These are phyloP conservation scores for Eremothecium coryli DNA, from an alignment of 1,139 yeast species.

Conservation along the genomic window DNA sequence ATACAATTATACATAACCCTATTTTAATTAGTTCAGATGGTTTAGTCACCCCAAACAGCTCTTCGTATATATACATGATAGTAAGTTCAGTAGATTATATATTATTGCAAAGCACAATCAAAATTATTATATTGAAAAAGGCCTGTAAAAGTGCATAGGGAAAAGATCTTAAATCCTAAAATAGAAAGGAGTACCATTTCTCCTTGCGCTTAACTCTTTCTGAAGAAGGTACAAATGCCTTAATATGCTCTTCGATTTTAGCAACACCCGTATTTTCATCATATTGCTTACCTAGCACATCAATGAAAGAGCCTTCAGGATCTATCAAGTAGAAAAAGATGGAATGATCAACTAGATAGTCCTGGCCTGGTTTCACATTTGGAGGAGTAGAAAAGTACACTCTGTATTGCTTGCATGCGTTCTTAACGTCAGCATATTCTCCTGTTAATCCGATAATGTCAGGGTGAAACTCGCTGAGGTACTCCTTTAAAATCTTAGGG, in stretches of 20 bases:
- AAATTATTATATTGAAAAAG: background rate
- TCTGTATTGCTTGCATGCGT: conserved; percentile 75
- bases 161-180: too few species aligned
- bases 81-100: too few species aligned
- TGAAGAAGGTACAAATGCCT: conserved; percentile 62
- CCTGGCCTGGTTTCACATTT: conserved; percentile 87
- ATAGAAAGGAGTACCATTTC: conserved; percentile 47
- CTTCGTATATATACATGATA: too few species aligned
- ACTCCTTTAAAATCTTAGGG: conserved; percentile 71
- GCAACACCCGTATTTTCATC: conserved; percentile 71
- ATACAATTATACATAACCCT: background rate
- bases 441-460: conserved; percentile 88
- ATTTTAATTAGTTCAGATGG: too few species aligned
- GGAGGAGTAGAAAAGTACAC: conserved; percentile 96
- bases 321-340: conserved; percentile 95
- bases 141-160: background rate
- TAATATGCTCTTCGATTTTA: conserved; percentile 66
- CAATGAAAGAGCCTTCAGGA: conserved; percentile 90
- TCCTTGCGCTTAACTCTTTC: conserved; percentile 53
- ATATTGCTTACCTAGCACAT: conserved; percentile 87
- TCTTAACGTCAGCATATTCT: conserved; percentile 71
- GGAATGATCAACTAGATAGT: conserved; percentile 92
- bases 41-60: background rate
- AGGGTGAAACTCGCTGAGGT: conserved; percentile 80
- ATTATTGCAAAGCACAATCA: background rate